Evolutionary conservation across 1,284 basidiomycete species (phyloP).

Genomic region (Ustilago sp.): DNA sequence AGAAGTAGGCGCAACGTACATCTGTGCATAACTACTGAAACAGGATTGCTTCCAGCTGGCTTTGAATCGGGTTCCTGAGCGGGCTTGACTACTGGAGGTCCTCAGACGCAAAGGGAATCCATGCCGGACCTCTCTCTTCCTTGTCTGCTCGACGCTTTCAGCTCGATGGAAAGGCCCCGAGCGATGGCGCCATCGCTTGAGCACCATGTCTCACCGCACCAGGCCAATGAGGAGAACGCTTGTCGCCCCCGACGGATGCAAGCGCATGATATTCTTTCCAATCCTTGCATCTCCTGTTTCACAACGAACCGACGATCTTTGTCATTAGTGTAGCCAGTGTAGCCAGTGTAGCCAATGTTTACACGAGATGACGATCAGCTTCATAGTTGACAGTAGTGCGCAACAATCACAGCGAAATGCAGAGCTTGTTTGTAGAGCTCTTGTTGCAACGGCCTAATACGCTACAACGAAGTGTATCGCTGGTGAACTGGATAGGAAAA

Average conservation of each 20-base stretch:
- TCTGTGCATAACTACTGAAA: background rate
- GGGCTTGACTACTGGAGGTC: background rate
- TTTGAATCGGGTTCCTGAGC: background rate
- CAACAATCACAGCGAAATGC: background rate
- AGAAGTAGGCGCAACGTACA: slow-evolving; percentile 4
- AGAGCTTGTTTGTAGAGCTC: background rate
- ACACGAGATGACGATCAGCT: too few species aligned
- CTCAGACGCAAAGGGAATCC: background rate
- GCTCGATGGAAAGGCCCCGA: background rate
- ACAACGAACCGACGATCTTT: background rate
- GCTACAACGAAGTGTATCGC: background rate
- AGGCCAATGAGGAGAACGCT: background rate
- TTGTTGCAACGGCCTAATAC: too few species aligned
- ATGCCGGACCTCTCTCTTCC: too few species aligned
- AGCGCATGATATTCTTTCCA: background rate
- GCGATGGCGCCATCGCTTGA: slow-evolving; percentile 1
- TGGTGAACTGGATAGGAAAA: background rate
- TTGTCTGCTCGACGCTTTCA: background rate
- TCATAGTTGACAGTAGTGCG: background rate
- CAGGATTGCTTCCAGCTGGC: background rate
- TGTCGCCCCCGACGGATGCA: background rate
- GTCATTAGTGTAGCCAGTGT: too few species aligned
- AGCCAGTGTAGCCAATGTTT: too few species aligned
- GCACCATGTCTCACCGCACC: background rate
- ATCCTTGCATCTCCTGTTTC: background rate